These are phyloP conservation scores for Avena insularis DNA, from an alignment of 176 grass and related monocot genomes.

Conservation along the genomic window DNA sequence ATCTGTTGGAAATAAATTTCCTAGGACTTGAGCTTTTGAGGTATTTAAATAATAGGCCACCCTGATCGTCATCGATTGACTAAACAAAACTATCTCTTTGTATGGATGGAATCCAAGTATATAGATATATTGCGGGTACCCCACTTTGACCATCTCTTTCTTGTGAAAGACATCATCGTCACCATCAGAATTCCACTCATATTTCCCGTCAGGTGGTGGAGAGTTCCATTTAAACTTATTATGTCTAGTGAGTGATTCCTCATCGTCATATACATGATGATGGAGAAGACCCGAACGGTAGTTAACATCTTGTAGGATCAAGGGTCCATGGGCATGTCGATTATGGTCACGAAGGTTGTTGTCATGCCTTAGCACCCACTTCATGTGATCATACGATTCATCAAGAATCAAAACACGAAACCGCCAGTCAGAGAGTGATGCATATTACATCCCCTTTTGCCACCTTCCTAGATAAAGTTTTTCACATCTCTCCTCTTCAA, in stretches of 20 bases:
- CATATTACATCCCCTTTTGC: neutral
- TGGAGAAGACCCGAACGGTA: neutral
- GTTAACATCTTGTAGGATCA: neutral
- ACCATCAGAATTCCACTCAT: neutral
- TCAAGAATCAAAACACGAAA: neutral
- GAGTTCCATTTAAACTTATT: neutral
- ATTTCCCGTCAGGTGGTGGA: neutral
- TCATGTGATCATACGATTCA: neutral
- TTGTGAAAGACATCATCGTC: neutral
- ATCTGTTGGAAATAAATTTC: neutral
- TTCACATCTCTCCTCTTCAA: neutral
- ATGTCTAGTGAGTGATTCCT: neutral
- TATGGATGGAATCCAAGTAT: slow-evolving; percentile 1
- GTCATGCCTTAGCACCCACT: neutral
- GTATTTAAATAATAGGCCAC: neutral
- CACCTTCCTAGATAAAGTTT: neutral
- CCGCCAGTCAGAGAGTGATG: neutral
- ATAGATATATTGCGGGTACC: neutral
- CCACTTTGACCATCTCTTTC: neutral
- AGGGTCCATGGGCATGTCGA: neutral
- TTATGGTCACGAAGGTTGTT: neutral
- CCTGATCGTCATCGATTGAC: neutral
- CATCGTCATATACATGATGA: neutral
- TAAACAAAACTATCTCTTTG: neutral
- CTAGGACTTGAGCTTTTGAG: neutral